Evolutionary conservation across 257 asterid genomes (phyloP).

Genomic region (Verbena officinalis): DNA sequence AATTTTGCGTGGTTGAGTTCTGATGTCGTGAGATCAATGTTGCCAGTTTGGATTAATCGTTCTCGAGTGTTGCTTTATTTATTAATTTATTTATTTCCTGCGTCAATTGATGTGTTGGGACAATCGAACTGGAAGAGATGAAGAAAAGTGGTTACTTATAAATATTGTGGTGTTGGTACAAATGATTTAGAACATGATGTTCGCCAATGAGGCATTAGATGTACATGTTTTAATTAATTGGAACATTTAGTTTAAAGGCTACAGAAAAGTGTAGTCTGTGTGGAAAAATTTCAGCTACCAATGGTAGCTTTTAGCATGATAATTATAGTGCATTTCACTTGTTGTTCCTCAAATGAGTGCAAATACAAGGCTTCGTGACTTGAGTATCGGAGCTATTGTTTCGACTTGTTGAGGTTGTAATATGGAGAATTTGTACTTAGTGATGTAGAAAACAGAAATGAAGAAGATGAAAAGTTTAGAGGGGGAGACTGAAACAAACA

Average conservation of each 20-base stretch:
- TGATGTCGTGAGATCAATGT: constrained; percentile 25
- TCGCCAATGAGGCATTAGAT: constrained; percentile 5
- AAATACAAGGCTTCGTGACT: constrained; percentile 6
- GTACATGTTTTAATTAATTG: neutral
- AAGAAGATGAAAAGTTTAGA: neutral
- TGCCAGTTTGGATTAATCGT: neutral
- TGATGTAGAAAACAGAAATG: constrained; percentile 13
- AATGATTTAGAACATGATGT: constrained; percentile 22
- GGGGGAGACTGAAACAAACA: constrained; percentile 11
- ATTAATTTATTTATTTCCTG: too few relatives aligned
- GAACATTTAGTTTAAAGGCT: constrained; percentile 9
- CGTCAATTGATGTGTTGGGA: constrained; percentile 1
- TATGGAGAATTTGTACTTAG: neutral
- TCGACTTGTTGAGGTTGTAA: neutral
- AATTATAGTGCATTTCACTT: constrained; percentile 14
- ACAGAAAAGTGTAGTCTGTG: constrained; percentile 2
- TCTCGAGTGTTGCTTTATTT: neutral
- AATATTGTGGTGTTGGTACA: constrained; percentile 9
- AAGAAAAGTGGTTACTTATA: neutral
- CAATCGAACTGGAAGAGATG: constrained; percentile 17
- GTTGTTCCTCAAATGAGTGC: constrained; percentile 15
- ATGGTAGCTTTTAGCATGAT: constrained; percentile 13
- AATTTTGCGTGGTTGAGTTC: constrained; percentile 21
- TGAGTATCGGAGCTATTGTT: neutral
- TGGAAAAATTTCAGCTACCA: constrained; percentile 17